A percentile compares a stretch with the other conserved stretches of the same genome.
These are phyloP conservation scores for Lotmaria passim DNA, from an alignment of 208 protist genomes.

Conservation along the genomic window DNA sequence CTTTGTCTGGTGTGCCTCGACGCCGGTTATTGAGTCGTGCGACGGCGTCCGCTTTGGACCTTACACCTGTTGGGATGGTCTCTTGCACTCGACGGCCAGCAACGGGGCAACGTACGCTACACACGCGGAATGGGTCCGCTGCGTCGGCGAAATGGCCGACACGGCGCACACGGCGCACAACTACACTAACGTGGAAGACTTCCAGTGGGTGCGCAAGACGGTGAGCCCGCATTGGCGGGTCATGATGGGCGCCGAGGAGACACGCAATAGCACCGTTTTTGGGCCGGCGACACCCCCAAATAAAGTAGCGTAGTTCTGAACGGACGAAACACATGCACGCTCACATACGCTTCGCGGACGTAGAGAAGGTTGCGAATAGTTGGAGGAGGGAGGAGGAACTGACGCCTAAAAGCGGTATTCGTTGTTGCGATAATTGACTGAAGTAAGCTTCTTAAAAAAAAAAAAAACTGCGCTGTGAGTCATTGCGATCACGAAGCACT, in stretches of 20 bases:
- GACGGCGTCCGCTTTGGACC: slow-evolving; percentile 73
- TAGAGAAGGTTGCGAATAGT: too few relatives aligned
- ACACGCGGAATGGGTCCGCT: slow-evolving; percentile 62
- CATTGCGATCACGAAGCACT: too few relatives aligned
- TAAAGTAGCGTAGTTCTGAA: neutral
- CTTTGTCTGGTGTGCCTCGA: slow-evolving; percentile 85
- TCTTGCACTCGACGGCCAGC: slow-evolving; percentile 45
- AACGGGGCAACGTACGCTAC: slow-evolving; percentile 36
- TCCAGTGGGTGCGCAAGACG: slow-evolving; percentile 87
- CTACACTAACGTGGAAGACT: slow-evolving; percentile 83
- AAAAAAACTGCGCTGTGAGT: too few relatives aligned
- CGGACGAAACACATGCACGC: neutral
- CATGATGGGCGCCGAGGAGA: slow-evolving; percentile 43
- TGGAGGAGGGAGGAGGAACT: neutral
- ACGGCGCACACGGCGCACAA: slow-evolving; percentile 32
- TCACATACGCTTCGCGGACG: too few relatives aligned
- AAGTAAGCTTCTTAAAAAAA: too few relatives aligned
- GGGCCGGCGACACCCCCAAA: slow-evolving; percentile 21
- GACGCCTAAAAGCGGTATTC: too few relatives aligned
- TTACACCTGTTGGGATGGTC: slow-evolving; percentile 76
- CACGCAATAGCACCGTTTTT: slow-evolving; percentile 20
- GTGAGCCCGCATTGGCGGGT: slow-evolving; percentile 83
- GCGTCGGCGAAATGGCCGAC: slow-evolving; percentile 64
- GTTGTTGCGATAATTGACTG: too few relatives aligned
- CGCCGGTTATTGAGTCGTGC: slow-evolving; percentile 85